Evolutionary conservation across 331 rosid genomes (phyloP).

Genomic region (Ulmus americana): DNA sequence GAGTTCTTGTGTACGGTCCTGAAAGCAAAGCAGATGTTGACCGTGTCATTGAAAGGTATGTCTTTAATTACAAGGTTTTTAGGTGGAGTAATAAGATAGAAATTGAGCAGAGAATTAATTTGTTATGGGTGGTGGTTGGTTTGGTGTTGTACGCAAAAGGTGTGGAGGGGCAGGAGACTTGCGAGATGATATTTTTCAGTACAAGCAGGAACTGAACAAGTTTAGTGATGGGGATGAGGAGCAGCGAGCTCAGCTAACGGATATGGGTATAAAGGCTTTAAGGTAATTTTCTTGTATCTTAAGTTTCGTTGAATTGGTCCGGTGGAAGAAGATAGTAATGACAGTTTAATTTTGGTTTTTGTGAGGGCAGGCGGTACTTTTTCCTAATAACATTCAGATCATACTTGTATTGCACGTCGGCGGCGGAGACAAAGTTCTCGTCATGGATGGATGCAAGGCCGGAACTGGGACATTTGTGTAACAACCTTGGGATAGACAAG

Average conservation of each 20-base stretch:
- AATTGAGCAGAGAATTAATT: neutral
- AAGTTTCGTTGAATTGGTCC: neutral
- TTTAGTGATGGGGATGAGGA: constrained; percentile 51
- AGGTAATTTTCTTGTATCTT: constrained; percentile 31
- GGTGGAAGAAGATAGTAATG: neutral
- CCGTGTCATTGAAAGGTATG: constrained; percentile 63
- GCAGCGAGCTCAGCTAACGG: constrained; percentile 49
- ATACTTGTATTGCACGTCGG: constrained; percentile 54
- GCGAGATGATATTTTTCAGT: constrained; percentile 61
- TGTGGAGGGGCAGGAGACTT: constrained; percentile 75
- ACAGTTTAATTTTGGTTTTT: neutral
- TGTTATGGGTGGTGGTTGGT: constrained; percentile 17
- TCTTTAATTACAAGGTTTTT: neutral
- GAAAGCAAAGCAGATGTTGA: constrained; percentile 81
- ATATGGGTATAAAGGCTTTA: constrained; percentile 75
- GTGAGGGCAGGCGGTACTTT: constrained; percentile 61
- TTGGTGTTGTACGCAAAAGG: constrained; percentile 36
- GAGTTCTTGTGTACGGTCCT: constrained; percentile 70
- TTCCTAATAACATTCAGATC: constrained; percentile 71
- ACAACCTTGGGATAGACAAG: constrained; percentile 68
- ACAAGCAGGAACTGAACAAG: constrained; percentile 54
- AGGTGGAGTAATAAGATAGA: no score
- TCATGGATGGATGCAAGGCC: constrained; percentile 79
- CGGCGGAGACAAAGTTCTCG: constrained; percentile 35
- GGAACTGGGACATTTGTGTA: constrained; percentile 77